Conservation (phyloP, 2,329 filamentous ascomycete genomes). For the Trematosphaeria pertusa region DNA sequence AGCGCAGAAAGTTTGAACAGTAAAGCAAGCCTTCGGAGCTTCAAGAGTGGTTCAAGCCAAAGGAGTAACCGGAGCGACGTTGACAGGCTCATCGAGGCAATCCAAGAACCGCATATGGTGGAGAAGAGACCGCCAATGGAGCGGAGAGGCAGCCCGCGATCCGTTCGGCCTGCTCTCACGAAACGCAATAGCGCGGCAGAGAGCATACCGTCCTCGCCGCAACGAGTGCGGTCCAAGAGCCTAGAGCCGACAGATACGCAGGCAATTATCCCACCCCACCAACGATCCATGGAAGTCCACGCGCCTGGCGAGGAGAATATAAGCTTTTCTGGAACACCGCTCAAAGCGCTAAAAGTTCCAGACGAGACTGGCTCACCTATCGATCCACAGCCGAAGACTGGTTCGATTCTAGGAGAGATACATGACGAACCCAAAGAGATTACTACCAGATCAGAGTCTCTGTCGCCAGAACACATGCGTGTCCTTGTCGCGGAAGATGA, state of each 20-base stretch:
- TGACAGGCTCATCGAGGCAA: constrained; percentile 74
- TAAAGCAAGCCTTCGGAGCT: constrained; percentile 56
- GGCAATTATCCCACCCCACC: constrained; percentile 31
- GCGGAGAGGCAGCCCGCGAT: constrained; percentile 29
- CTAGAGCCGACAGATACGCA: constrained; percentile 26
- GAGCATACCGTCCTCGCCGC: constrained; percentile 11
- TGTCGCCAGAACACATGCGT: constrained; percentile 58
- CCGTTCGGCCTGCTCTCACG: constrained; percentile 29
- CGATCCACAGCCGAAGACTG: constrained; percentile 16
- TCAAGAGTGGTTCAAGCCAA: constrained; percentile 50
- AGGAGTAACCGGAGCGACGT: constrained; percentile 66
- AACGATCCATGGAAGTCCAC: constrained; percentile 53
- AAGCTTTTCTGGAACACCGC: constrained; percentile 48
- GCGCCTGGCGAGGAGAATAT: constrained; percentile 50
- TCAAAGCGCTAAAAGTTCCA: constrained; percentile 56
- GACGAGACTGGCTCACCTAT: constrained; percentile 45
- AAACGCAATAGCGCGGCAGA: constrained; percentile 37
- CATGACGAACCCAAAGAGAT: constrained; percentile 23
- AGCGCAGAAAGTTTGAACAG: constrained; percentile 59
- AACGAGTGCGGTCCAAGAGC: constrained; percentile 33
- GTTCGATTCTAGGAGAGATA: constrained; percentile 40
- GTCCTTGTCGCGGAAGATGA: constrained; percentile 88
- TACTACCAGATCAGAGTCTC: constrained; percentile 14
- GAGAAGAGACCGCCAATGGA: constrained; percentile 23
- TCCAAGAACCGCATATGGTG: constrained; percentile 63